Evolutionary conservation across 805 yeast genomes (phyloP).

Genomic region (Yamadazyma laniorum): DNA sequence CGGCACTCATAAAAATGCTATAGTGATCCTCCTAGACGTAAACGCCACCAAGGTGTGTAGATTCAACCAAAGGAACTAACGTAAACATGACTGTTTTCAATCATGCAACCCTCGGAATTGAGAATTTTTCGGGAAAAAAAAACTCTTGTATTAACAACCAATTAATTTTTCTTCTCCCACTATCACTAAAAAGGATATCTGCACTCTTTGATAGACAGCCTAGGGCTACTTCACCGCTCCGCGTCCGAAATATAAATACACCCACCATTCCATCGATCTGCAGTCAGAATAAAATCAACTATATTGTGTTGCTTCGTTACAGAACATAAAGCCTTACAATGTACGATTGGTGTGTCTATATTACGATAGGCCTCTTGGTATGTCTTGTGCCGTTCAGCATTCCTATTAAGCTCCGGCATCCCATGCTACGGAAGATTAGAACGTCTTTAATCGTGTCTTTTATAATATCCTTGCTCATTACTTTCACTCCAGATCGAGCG

Average conservation of each 20-base stretch:
- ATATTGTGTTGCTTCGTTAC: background rate
- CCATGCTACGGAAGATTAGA: conserved; percentile 17
- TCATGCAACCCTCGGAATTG: conserved; percentile 4
- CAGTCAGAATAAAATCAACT: background rate
- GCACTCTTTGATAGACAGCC: too few relatives aligned
- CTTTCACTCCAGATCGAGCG: conserved; percentile 32
- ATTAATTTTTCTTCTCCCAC: background rate
- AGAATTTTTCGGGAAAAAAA: conserved; percentile 3
- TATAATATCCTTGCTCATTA: conserved; percentile 23
- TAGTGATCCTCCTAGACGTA: too few relatives aligned
- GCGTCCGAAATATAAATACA: conserved; percentile 1
- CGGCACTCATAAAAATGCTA: too few relatives aligned
- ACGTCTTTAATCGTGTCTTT: conserved; percentile 17
- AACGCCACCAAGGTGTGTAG: too few relatives aligned
- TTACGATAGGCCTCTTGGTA: conserved; percentile 15
- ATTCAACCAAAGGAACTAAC: too few relatives aligned
- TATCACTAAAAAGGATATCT: background rate
- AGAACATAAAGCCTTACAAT: conserved; percentile 11
- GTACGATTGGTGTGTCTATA: conserved; percentile 18
- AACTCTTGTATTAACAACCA: conserved; percentile 5
- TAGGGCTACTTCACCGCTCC: too few relatives aligned
- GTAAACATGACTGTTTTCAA: conserved; percentile 6
- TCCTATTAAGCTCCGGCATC: conserved; percentile 55
- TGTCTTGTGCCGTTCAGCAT: conserved; percentile 18
- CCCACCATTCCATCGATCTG: background rate